A percentile compares a stretch with the other conserved stretches of the same genome.
Evolutionary conservation across 805 yeast genomes (phyloP).

Genomic region (Wickerhamiella musiphila): DNA sequence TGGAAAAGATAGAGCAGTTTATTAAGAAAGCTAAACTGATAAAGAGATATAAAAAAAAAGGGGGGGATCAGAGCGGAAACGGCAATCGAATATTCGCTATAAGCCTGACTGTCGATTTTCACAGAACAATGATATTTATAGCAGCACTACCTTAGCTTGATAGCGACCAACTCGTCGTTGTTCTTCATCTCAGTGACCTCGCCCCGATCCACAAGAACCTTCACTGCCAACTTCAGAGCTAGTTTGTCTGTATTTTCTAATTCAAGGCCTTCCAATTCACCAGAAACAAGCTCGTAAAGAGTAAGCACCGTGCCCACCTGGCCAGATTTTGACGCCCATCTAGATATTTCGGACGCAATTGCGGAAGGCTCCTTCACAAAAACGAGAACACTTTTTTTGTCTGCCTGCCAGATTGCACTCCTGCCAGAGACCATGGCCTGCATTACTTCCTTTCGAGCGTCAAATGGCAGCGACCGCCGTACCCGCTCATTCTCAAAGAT

Average conservation of each 20-base stretch:
- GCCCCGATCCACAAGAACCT: slow-evolving; percentile 43
- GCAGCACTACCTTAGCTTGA: slow-evolving; percentile 30
- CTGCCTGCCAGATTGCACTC: slow-evolving; percentile 38
- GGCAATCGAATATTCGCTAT: no score
- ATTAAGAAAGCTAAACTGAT: no score
- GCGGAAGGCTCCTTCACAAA: slow-evolving; percentile 55
- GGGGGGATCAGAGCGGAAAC: no score
- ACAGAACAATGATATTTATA: slow-evolving; percentile 2
- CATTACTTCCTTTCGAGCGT: slow-evolving; percentile 39
- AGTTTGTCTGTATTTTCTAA: slow-evolving; percentile 45
- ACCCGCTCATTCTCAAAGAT: slow-evolving; percentile 20
- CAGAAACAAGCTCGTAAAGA: slow-evolving; percentile 56
- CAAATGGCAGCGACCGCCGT: slow-evolving; percentile 30
- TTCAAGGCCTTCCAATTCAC: slow-evolving; percentile 52
- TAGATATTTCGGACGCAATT: slow-evolving; percentile 46
- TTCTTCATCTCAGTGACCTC: slow-evolving; percentile 59
- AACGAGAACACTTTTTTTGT: slow-evolving; percentile 25
- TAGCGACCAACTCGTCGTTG: slow-evolving; percentile 51
- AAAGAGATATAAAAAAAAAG: no score
- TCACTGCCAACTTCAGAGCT: slow-evolving; percentile 37
- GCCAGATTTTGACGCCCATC: slow-evolving; percentile 64
- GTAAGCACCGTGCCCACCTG: slow-evolving; percentile 66
- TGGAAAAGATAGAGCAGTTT: no score
- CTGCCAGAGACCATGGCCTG: slow-evolving; percentile 36
- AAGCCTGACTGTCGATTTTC: neutral